Evolutionary conservation across 768 basidiomycete genomes (phyloP), one percentile per base, ranked within the genome.

Genomic region (Amanita exitialis): DNA sequence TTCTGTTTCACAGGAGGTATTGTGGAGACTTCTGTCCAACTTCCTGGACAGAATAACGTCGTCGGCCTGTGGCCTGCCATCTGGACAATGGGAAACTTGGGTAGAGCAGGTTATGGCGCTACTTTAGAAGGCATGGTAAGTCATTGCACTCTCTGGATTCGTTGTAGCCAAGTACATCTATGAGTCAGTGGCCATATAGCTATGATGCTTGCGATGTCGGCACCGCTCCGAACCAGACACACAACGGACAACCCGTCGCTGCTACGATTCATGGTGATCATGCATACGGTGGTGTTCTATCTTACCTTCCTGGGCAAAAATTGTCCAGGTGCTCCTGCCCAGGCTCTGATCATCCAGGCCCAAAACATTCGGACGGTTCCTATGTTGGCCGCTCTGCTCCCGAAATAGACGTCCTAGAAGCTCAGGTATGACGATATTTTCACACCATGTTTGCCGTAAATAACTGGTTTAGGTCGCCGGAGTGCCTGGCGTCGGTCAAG

Each of bases 391-490:
- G 91, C 25, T 66, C 83, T 20, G 86, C 90, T 21, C 90, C 90
- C 3, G 90, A 93, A 63, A 91, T 92, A 54, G 91, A 93, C 63
- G 65, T 93, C 38, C 80, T 93, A 54, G 91, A 92, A 66, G 89
- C 90, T 27, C 83, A 86, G 65, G 75, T 61, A 61, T 61, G 58
- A 9, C 13, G 23, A 8, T 6, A 51, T 9, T 32, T 50, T 37
- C 30, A 10, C 35, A 39, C n/a, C 37, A 25, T 39, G 28, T 57
- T 60, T 51, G 38, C 62, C 30, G 9, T 39, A 6, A 44, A 27
- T 30, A 23, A 52, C 43, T 44, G 12, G 34, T 68, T 70, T 44
- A 56, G 63, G 25, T 65, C 67, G 53, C 62, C 67, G 65, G 82
- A 75, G 71, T 60, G 75, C 61, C 49, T 75, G 67, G 21, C 62